Conservation (phyloP, 2,329 filamentous ascomycete species). For the Cordyceps tenuipes region DNA sequence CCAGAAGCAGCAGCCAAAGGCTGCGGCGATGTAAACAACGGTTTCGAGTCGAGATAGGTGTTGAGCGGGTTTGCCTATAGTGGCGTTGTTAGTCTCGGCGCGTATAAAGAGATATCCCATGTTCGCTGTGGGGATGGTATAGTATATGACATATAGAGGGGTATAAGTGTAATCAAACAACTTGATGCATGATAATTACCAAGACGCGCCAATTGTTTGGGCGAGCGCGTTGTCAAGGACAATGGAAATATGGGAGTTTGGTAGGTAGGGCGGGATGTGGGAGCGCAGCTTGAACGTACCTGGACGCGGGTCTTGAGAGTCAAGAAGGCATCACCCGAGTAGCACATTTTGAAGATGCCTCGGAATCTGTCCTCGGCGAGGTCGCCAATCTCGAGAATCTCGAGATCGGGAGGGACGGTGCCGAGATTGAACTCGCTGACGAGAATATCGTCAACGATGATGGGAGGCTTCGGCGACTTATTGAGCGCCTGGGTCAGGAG, state of each 20-base stretch:
- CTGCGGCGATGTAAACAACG: conserved; percentile 84
- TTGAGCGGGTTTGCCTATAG: conserved; percentile 86
- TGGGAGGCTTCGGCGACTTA: conserved; percentile 95
- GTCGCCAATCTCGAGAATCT: conserved; percentile 96
- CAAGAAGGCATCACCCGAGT: conserved; percentile 88
- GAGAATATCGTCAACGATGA: conserved; percentile 98
- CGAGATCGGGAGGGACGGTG: conserved; percentile 85
- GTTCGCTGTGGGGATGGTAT: conserved; percentile 2
- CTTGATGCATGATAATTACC: background rate
- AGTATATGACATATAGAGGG: background rate
- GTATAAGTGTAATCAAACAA: conserved; percentile 7
- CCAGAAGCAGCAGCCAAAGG: conserved; percentile 86
- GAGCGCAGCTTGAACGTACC: conserved; percentile 39
- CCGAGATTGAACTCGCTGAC: conserved; percentile 97
- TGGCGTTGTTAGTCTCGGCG: conserved; percentile 5
- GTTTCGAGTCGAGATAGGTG: conserved; percentile 87
- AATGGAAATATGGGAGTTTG: background rate
- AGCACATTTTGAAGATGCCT: conserved; percentile 99
- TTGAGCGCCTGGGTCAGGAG: conserved; percentile 92
- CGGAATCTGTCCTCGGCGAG: conserved; percentile 93
- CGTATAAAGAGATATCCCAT: background rate
- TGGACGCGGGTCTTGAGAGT: conserved; percentile 94
- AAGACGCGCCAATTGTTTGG: background rate
- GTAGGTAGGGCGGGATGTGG: conserved; percentile 9
- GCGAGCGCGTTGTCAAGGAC: background rate